A percentile compares a stretch with the other conserved stretches of the same genome.
phyloP scores from a whole-genome alignment of 1,284 basidiomycete species.

The Trichosporon sp. region DNA sequence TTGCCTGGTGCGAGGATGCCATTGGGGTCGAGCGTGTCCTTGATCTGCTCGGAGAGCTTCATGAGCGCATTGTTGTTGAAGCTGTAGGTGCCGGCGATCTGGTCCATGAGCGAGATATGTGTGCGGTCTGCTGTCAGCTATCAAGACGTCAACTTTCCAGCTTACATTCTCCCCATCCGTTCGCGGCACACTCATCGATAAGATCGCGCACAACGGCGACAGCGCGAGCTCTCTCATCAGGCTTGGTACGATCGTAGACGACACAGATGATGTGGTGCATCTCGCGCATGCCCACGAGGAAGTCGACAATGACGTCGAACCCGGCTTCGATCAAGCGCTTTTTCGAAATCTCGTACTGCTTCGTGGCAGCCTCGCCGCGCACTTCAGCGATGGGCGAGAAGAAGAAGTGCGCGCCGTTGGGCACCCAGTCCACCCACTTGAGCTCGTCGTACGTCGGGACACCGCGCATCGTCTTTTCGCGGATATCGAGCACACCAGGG shows the following conservation, averaged over 20 bases:
- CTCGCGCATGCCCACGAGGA: conserved; percentile 12
- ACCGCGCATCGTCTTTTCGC: conserved; percentile 8
- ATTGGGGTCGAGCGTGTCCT: conserved; percentile 35
- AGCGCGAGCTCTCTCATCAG: conserved; percentile 23
- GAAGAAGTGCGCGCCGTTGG: conserved; percentile 13
- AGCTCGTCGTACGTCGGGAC: conserved; percentile 12
- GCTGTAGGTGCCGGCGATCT: conserved; percentile 22
- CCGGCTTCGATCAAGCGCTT: conserved; percentile 2
- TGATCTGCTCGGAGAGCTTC: conserved; percentile 26
- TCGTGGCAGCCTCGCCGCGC: conserved; percentile 4
- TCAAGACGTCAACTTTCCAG: not conserved
- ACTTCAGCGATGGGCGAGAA: conserved; percentile 13
- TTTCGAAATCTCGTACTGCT: conserved; percentile 7
- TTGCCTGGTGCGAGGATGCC: conserved; percentile 34
- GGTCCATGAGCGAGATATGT: conserved; percentile 24
- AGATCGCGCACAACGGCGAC: conserved; percentile 17
- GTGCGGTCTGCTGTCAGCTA: conserved; percentile 14
- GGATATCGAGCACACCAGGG: conserved; percentile 9
- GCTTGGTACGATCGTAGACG: conserved; percentile 26
- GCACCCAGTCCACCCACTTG: conserved; percentile 12
- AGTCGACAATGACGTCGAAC: conserved; percentile 13
- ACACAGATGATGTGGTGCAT: conserved; percentile 16
- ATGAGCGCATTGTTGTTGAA: conserved; percentile 28
- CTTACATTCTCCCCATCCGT: conserved; percentile 29
- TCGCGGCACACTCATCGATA: conserved; percentile 25